These are phyloP conservation scores for Penicillium simplicissimum DNA, from an alignment of 495 filamentous ascomycete species.

Conservation along the genomic window DNA sequence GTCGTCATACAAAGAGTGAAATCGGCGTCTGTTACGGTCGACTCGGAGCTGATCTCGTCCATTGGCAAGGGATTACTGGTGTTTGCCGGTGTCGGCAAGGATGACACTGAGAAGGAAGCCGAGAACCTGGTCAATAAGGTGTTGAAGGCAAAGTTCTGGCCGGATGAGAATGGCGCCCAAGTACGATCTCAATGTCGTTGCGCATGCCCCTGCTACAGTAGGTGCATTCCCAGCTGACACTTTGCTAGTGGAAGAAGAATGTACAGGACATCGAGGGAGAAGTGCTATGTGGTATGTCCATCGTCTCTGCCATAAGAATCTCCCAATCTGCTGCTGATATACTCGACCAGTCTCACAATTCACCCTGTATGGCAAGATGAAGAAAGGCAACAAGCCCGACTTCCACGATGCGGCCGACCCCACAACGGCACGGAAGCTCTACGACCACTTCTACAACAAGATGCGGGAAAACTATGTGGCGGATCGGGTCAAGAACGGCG, in stretches of 20 bases:
- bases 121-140: constrained; percentile 82
- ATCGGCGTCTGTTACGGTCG: constrained; percentile 98
- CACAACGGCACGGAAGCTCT: constrained; percentile 74
- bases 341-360: constrained; percentile 85
- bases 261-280: constrained; percentile 87
- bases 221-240: constrained; percentile 14
- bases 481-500: constrained; percentile 86
- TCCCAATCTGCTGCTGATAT: background rate
- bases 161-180: constrained; percentile 54
- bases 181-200: constrained; percentile 20
- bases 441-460: constrained; percentile 77
- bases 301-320: background rate
- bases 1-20: constrained; percentile 93
- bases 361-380: constrained; percentile 86
- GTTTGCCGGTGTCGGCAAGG: constrained; percentile 85
- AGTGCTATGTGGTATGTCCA: constrained; percentile 77
- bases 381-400: constrained; percentile 92
- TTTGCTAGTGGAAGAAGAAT: constrained; percentile 76
- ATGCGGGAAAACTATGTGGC: constrained; percentile 69
- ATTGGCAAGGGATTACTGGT: constrained; percentile 91
- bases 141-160: constrained; percentile 87
- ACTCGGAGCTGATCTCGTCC: constrained; percentile 81
- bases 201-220: background rate
- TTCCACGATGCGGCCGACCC: constrained; percentile 87
- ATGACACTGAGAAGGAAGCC: constrained; percentile 86